Evolutionary conservation across 768 basidiomycete genomes (phyloP).

Genomic region (Pleurotus djamor): DNA sequence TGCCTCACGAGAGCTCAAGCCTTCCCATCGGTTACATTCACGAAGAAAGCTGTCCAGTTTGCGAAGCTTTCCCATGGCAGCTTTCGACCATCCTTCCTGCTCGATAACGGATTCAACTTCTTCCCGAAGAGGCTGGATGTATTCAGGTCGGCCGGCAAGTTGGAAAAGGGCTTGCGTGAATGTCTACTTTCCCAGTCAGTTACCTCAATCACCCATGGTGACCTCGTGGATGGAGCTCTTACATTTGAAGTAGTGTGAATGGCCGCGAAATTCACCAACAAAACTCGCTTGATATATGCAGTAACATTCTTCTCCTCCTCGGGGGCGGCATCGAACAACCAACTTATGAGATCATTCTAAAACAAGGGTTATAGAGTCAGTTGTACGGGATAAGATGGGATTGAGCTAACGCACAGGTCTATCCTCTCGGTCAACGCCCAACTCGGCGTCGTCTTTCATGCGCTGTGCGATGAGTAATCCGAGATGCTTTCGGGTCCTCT

Average conservation of each 20-base stretch:
- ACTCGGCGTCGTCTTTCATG: not conserved
- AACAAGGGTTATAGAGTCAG: no score
- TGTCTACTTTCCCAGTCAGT: not conserved
- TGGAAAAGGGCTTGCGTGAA: conserved; percentile 33
- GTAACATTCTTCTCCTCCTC: not conserved
- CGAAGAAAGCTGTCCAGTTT: conserved; percentile 46
- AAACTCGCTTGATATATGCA: conserved; percentile 16
- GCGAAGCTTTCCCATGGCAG: conserved; percentile 32
- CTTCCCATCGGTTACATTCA: conserved; percentile 33
- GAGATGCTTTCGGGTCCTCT: not conserved
- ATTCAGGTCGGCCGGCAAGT: conserved; percentile 20
- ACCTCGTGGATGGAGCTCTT: no score
- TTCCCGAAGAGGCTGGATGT: conserved; percentile 29
- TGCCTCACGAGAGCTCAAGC: conserved; percentile 24
- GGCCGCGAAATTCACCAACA: conserved; percentile 30
- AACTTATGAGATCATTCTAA: conserved; percentile 13
- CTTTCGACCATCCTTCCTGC: conserved; percentile 34
- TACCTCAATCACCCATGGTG: no score
- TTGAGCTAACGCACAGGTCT: not conserved
- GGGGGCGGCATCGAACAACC: conserved; percentile 26
- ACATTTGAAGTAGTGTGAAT: conserved; percentile 20
- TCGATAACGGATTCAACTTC: conserved; percentile 37
- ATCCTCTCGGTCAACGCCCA: not conserved
- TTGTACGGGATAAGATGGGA: no score
- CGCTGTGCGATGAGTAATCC: not conserved